Conservation (phyloP, 2,329 filamentous ascomycete species). For the Dendrostoma leiphaemia region DNA sequence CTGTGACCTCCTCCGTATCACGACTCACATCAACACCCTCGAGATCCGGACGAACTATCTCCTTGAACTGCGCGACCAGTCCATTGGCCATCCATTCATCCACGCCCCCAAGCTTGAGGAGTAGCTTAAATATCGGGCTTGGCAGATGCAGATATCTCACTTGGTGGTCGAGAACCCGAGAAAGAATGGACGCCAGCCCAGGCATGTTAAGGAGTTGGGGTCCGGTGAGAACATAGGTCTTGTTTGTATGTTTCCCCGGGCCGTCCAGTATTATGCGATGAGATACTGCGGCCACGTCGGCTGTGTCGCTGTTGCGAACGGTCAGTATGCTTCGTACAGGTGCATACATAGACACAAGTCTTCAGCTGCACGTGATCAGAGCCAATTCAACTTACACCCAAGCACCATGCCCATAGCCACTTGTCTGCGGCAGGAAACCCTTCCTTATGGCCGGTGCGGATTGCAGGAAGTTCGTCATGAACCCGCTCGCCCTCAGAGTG, state of each 20-base stretch:
- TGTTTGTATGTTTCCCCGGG: not conserved
- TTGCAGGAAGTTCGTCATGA: conserved; percentile 2
- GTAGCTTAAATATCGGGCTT: not conserved
- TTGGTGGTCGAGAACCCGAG: not conserved
- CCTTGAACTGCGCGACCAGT: conserved; percentile 5
- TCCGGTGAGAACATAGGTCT: not conserved
- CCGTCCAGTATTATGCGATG: conserved; percentile 7
- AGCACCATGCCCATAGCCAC: not conserved
- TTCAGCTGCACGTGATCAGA: too few species aligned
- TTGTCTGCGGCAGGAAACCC: conserved; percentile 9
- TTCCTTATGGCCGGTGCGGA: not conserved
- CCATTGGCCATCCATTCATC: conserved; percentile 4
- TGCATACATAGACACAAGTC: too few species aligned
- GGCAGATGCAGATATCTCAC: conserved; percentile 9
- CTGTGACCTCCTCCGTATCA: conserved; percentile 1
- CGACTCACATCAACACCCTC: conserved; percentile 2
- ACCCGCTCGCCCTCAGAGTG: not conserved
- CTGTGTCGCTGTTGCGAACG: not conserved
- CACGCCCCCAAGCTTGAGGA: conserved; percentile 1
- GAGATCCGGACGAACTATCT: not conserved
- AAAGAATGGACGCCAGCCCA: not conserved
- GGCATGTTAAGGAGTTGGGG: conserved; percentile 7
- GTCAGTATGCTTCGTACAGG: too few species aligned
- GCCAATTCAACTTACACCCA: conserved; percentile 14
- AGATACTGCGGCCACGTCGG: conserved; percentile 1